These are phyloP conservation scores for Beauveria varroae DNA, from an alignment of 2,329 filamentous ascomycete species.

Conservation along the genomic window DNA sequence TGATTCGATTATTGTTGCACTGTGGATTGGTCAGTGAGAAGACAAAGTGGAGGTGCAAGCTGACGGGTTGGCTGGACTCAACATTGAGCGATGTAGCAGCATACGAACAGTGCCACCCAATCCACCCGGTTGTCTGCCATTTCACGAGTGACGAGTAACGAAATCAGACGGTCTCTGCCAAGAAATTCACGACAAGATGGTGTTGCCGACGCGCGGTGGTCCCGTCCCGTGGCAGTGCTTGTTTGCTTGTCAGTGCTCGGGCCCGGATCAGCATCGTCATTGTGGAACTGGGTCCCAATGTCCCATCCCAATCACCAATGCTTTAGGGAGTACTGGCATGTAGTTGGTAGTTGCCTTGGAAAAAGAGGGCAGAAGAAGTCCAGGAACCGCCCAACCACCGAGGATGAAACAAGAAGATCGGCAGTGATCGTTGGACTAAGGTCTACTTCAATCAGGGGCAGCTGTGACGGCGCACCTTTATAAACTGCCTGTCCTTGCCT, in stretches of 20 bases:
- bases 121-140: too few species aligned
- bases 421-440: conserved; percentile 8
- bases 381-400: background rate
- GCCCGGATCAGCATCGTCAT: background rate
- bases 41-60: too few species aligned
- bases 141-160: too few species aligned
- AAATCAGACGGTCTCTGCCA: too few species aligned
- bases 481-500: background rate
- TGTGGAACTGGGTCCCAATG: conserved; percentile 1
- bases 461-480: background rate
- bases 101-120: too few species aligned
- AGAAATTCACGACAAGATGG: too few species aligned
- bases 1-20: background rate
- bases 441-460: background rate
- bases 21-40: too few species aligned
- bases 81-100: too few species aligned
- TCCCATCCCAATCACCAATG: background rate
- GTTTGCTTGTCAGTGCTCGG: conserved; percentile 1
- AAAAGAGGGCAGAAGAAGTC: background rate
- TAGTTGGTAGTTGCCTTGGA: background rate
- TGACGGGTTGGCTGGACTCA: too few species aligned
- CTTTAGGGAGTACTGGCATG: background rate
- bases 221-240: background rate
- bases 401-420: conserved; percentile 12
- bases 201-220: background rate